These are phyloP conservation scores for Actinomortierella ambigua DNA, from an alignment of 371 early-diverging fungal species.

Conservation along the genomic window DNA sequence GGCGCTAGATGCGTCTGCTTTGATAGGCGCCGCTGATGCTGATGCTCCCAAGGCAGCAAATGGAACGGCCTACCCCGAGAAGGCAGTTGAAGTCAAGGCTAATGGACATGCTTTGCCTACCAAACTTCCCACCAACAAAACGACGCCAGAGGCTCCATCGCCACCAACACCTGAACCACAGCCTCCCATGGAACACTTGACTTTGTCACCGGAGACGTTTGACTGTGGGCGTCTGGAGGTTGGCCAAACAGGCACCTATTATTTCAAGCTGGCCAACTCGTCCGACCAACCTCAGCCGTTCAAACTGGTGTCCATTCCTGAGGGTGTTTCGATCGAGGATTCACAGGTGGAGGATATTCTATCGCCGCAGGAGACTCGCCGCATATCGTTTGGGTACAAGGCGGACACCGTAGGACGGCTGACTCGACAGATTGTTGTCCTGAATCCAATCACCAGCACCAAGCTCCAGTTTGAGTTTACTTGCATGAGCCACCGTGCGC, in stretches of 20 bases:
- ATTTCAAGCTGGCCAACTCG: constrained; percentile 62
- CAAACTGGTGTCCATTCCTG: constrained; percentile 22
- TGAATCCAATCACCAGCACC: constrained; percentile 43
- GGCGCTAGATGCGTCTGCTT: too few species aligned
- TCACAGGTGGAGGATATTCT: constrained; percentile 38
- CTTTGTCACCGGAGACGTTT: constrained; percentile 55
- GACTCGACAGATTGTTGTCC: constrained; percentile 53
- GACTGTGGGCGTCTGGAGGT: constrained; percentile 66
- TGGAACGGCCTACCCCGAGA: background rate
- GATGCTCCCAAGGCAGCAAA: background rate
- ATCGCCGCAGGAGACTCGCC: constrained; percentile 58
- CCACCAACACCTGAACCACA: constrained; percentile 8
- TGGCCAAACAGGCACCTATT: constrained; percentile 58
- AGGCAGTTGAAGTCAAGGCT: background rate
- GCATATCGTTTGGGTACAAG: constrained; percentile 63
- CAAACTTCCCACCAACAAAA: background rate
- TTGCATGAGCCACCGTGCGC: constrained; percentile 59
- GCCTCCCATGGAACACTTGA: constrained; percentile 33
- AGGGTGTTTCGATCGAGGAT: constrained; percentile 39
- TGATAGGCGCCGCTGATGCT: too few species aligned
- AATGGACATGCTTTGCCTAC: background rate
- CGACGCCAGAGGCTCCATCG: background rate
- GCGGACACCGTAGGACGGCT: constrained; percentile 62
- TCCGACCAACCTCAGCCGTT: constrained; percentile 49
- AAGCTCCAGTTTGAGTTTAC: constrained; percentile 58